Evolutionary conservation across 441 rosid genomes (phyloP), one percentile per base, ranked within the genome.

Genomic region (Bocquillonia castaneifolia): DNA sequence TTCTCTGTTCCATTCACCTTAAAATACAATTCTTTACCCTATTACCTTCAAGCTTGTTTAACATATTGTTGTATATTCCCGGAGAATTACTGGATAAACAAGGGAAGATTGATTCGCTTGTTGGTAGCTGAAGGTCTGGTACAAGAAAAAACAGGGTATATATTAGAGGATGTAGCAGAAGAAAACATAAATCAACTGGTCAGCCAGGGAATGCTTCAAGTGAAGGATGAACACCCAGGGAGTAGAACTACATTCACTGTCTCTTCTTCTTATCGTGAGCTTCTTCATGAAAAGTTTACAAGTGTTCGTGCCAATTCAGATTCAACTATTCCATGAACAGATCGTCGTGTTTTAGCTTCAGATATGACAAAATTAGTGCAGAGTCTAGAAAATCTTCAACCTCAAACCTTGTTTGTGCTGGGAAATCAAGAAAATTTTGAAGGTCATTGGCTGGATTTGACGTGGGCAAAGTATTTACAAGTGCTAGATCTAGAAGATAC

Each of bases 1-100:
- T 75, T 76, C 50, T 67, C 51, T 58, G 37, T 28, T 65, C 51
- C 18, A 64, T 67, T 69, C 73, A 60, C 57, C 32, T 28, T 31
- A 52, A 64, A 76, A 32, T 74, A 66, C 20, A 60, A 3, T 8
- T 54, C 57, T 48, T 76, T 76, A 56, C 78, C 82, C 60, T 80
- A 80, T 48, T 78, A 78, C 60, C 79, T 80, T 50, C 72, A 76
- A 26, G 58, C 74, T 45, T 69, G 68, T 60, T 53, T 80, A 63
- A 65, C 61, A 54, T 76, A 80, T 44, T 78, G 82, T 37, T 76
- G 78, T 60, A 60, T 78, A 45, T 82, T 82, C 65, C 86, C 83
- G 13, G 72, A 76, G 69, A 39, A 67, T 67, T 65, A 60, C 78
- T 68, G 73, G 72, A 72, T 76, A 28, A 28, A 40, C 14, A 78